Evolutionary conservation across 495 filamentous ascomycete genomes (phyloP), one percentile per base, ranked within the genome.

Genomic region (Annulohypoxylon nitens): DNA sequence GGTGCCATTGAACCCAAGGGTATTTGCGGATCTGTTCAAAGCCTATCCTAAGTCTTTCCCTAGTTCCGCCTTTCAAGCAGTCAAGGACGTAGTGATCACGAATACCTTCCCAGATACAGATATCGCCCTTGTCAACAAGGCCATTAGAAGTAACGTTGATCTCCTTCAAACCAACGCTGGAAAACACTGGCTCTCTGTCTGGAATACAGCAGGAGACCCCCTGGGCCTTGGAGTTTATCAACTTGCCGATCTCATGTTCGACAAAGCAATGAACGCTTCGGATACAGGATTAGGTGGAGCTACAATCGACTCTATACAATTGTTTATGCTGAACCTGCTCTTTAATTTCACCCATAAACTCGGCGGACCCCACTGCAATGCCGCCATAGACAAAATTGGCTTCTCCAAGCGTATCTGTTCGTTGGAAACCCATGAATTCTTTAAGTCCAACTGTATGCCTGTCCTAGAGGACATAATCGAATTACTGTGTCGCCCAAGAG

Each of bases 121-220:
- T 1, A 58, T 80, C 10, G 61, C 43, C 9, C 45, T 55, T 4
- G 60, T 80, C 61, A 79, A 73, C 50, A 30, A 61, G 8, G 45
- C 64, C 18, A 57, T 78, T 37, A 70, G 61, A 64, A 45, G 36
- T 2, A 30, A 53, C 34, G 11, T 14, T 6, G 12, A 60, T 74
- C 16, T 26, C 63, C 26, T 53, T 36, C 8, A 74, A 58, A 51
- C 64, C 12, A 66, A 75, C 9, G 74, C 69, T 6, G 77, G 73
- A 11, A 43, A 68, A 39, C 78, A 79, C 39, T 81, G 78, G 77
- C 65, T 80, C 7, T 67, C 64, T 0, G 26, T 70, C 9, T 79
- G 69, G 45, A 61, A 11, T 9, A 47, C 51, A 23, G 43, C 41
- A 2, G 48, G 18, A 23, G 20, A 37, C 9, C 5, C 55, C 36